These are phyloP conservation scores for Coemansia sp. DNA, from an alignment of 192 early-diverging fungal genomes.

Conservation along the genomic window DNA sequence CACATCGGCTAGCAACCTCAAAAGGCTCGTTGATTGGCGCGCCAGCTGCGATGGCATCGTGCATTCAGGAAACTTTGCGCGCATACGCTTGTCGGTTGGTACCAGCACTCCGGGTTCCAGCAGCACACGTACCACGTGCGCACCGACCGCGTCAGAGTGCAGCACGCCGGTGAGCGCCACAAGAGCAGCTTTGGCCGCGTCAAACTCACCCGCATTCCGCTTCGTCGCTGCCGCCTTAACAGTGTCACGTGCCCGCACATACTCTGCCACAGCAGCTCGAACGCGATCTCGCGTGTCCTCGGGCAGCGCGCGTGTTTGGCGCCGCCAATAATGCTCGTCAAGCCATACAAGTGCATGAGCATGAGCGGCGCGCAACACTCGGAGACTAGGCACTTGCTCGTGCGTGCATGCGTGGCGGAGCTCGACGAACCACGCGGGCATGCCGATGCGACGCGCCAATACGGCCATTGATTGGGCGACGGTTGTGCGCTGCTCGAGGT, in stretches of 20 bases:
- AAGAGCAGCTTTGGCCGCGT: conserved; percentile 24
- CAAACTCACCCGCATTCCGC: background rate
- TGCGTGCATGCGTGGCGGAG: conserved; percentile 67
- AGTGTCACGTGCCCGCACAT: conserved; percentile 12
- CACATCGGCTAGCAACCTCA: conserved; percentile 42
- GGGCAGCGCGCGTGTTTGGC: conserved; percentile 41
- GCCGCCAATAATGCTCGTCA: conserved; percentile 56
- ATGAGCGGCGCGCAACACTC: conserved; percentile 55
- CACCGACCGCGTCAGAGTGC: conserved; percentile 47
- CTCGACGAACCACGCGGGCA: conserved; percentile 70
- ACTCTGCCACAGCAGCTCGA: conserved; percentile 26
- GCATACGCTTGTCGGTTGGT: conserved; percentile 58
- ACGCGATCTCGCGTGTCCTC: conserved; percentile 33
- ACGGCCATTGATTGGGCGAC: conserved; percentile 57
- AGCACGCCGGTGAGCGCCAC: conserved; percentile 41
- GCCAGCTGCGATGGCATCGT: conserved; percentile 40
- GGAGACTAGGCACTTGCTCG: conserved; percentile 60
- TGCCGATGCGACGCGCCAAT: conserved; percentile 55
- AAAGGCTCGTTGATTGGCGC: conserved; percentile 41
- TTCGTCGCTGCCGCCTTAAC: background rate
- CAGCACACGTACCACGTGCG: conserved; percentile 55
- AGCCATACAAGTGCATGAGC: conserved; percentile 61
- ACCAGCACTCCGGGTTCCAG: conserved; percentile 60
- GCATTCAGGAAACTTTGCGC: conserved; percentile 36
- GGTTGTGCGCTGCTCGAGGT: conserved; percentile 56